Evolutionary conservation across 305 asterid species (phyloP), one percentile per base, ranked within the genome.

Genomic region (Withania somnifera): DNA sequence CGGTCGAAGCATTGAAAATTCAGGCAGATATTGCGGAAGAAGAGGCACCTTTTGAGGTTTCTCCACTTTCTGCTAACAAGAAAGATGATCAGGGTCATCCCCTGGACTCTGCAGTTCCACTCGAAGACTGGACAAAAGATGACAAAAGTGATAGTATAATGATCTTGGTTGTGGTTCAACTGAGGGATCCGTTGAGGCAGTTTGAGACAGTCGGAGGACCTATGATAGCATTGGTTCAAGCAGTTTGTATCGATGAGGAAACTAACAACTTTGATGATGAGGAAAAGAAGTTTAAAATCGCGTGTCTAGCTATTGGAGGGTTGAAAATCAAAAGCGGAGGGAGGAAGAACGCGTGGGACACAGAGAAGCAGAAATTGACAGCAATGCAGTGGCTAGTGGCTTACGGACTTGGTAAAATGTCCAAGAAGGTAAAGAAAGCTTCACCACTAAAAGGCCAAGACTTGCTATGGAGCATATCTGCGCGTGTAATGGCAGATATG

Each of bases 151-250:
- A 57, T 10, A 85, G 81, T 20, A 52, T 92, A 32, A 88, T 90
- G 0, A 26, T 94, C 10, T 84, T 85, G 0, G 88, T 89, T 11
- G 85, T 89, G 19, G 91, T 91, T 47, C 99, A 95, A 50, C 81
- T 95, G 45, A 85, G 99, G 22, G 99, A 95, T 84, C 98, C 99
- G 2, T 17, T 86, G 51, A 94, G 99, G 88, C 96, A 93, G 78
- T 95, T 85, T 9, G 99, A 95, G 90, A 91, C 93, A 0, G 98
- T 95, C 11, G 99, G 99, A 50, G 93, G 95, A 24, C 98, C 99
- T 1, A 83, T 93, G 95, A 87, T 95, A 34, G 96, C 87, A 0
- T 28, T 93, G 84, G 86, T 93, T 34, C 94, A 91, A 30, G 91
- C 92, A 20, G 79, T 85, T 7, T 79, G 38, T 2, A 80, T 34